Base-by-base conservation (phyloP, 352 stramenopile genomes). In the Globisporangium spinosum region DNA sequence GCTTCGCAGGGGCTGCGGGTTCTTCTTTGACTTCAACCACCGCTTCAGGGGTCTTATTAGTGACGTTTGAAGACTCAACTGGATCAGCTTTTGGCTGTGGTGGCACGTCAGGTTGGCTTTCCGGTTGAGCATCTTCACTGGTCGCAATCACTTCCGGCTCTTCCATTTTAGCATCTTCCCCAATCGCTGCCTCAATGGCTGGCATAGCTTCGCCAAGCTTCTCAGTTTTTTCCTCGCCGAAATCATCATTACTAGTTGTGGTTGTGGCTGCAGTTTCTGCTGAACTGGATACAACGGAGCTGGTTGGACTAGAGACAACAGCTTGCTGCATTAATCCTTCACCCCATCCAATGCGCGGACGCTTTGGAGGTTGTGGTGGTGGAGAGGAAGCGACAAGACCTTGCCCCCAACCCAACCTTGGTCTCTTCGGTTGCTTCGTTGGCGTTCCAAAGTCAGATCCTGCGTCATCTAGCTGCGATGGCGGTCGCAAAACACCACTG, bases 381-480 rank as follows among this genome's bases (percentile, higher is more conserved):
- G 82, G 79, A 27, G 81, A 93, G 2, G 78, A 71, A 1, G 82
- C 81, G 3, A 92, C 78, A n/a, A 96, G 72, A 12, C 88, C 88
- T 77, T 96, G 88, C 2, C 88, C 88, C 88, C 88, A 96, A 20
- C 86, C 88, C 20, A 96, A 68, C 10, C 88, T 77, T 34, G 85
- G 84, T 15, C 88, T 77, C 34, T 94, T 87, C 23, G 69, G 77
- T 5, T 72, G 64, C 53, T 87, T 87, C 15, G 82, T 89, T 25
- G 77, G 72, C 5, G 78, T 86, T 12, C 68, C 70, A 54, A 74
- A 70, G 0, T 61, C 58, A 3, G 71, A 67, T 29, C 77, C 76
- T 10, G 64, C 6, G 20, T 71, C 67, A 4, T 68, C 67, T 34
- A 23, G 23, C 20, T 49, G 53, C 23, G 59, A 62, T 53, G 22